These are phyloP conservation scores for Plectranthus barbatus DNA, from an alignment of 257 asterid species.

Conservation along the genomic window DNA sequence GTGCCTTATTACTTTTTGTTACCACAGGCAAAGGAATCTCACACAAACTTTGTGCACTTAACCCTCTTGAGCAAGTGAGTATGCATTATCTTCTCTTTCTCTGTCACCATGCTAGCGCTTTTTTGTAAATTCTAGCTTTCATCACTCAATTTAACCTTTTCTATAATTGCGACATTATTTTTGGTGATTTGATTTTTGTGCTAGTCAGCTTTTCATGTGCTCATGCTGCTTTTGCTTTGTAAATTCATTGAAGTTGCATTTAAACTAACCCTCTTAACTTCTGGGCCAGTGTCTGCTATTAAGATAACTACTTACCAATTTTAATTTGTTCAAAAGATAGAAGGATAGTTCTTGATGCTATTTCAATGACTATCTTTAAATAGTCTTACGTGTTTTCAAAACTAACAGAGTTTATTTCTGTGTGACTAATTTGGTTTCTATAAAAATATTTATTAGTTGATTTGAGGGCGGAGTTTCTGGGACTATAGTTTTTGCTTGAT, in stretches of 20 bases:
- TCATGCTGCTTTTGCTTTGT: slow-evolving; percentile 4
- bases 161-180: background rate
- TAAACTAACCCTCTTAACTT: background rate
- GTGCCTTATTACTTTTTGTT: slow-evolving; percentile 14
- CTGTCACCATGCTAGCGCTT: slow-evolving; percentile 1
- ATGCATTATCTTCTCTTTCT: slow-evolving; percentile 9
- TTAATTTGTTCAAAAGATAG: background rate
- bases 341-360: background rate
- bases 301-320: background rate
- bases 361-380: background rate
- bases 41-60: slow-evolving; percentile 69
- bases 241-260: background rate
- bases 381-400: background rate
- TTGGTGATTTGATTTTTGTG: background rate
- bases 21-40: slow-evolving; percentile 76
- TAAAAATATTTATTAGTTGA: background rate
- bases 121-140: slow-evolving; percentile 8
- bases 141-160: background rate
- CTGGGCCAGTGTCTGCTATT: background rate
- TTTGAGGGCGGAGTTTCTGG: background rate
- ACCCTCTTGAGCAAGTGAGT: no score
- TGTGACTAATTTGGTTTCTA: background rate
- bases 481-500: background rate
- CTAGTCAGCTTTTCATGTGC: background rate
- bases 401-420: background rate